Conservation (phyloP, 495 filamentous ascomycete genomes). For the Penicillium ucsense region DNA sequence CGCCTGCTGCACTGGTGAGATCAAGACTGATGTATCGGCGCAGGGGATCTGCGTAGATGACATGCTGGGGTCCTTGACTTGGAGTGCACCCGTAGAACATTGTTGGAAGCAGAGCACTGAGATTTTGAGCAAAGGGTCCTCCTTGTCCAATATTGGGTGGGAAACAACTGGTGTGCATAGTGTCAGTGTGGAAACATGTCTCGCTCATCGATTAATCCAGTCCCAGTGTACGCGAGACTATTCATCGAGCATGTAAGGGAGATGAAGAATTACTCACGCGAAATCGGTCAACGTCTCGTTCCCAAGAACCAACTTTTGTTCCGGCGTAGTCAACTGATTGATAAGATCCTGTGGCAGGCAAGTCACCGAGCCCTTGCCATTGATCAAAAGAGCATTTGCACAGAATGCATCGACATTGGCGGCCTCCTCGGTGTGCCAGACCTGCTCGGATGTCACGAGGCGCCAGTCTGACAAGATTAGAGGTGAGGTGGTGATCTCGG, state of each 20-base stretch:
- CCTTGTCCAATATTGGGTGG: slow-evolving; percentile 13
- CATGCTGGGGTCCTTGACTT: slow-evolving; percentile 15
- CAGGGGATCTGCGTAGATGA: slow-evolving; percentile 18
- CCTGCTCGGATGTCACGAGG: slow-evolving; percentile 38
- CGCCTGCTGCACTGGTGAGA: slow-evolving; percentile 18
- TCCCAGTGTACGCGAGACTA: too few relatives aligned
- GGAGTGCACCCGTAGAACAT: slow-evolving; percentile 26
- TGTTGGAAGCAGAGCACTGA: slow-evolving; percentile 10
- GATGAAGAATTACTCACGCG: slow-evolving; percentile 23
- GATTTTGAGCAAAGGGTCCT: slow-evolving; percentile 13
- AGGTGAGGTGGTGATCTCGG: slow-evolving; percentile 33
- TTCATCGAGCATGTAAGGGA: too few relatives aligned
- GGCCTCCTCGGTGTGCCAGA: slow-evolving; percentile 26
- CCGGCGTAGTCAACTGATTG: slow-evolving; percentile 20
- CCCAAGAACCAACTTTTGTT: slow-evolving; percentile 16
- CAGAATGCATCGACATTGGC: slow-evolving; percentile 33
- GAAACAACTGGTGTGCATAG: slow-evolving; percentile 9
- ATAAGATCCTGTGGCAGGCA: slow-evolving; percentile 33
- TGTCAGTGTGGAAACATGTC: too few relatives aligned
- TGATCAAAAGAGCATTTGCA: slow-evolving; percentile 44
- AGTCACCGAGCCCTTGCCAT: slow-evolving; percentile 43
- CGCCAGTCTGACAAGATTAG: slow-evolving; percentile 48
- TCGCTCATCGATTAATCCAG: too few relatives aligned
- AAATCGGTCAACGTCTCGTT: slow-evolving; percentile 35
- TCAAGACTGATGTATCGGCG: slow-evolving; percentile 24